Base-by-base conservation (phyloP, 306 rosid genomes). In the Lithocarpus polystachyus region DNA sequence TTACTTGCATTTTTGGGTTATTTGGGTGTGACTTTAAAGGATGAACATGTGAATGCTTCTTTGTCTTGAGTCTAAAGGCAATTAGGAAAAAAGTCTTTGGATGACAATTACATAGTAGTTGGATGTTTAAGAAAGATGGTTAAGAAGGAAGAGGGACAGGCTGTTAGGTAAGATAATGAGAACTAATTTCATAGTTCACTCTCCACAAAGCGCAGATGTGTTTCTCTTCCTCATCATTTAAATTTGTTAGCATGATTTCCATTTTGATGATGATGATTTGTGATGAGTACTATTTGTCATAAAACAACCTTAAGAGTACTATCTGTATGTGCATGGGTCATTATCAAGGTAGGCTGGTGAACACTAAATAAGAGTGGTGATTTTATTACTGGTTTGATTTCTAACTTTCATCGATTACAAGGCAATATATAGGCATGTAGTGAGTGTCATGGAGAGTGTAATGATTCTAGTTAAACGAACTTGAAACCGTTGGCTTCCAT, bases 31-130 rank as follows among this genome's bases (percentile, higher is more conserved):
- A 62, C 84, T 81, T 82, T 65, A 26, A 73, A 75, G 76, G 37
- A 75, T 61, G 71, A 72, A 71, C 68, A 76, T 78, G 74, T 74
- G 81, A 53, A 77, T 24, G 28, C 43, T 62, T 23, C 54, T 45
- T 82, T 68, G 45, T 73, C 85, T 82, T 57, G 2, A 45, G 24
- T 45, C 56, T 75, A 72, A 79, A 73, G 83, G 70, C 75, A 82
- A 69, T 74, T 45, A 77, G 52, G 78, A 78, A 60, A 60, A 68
- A 22, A 45, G 2, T 72, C 11, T 75, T 54, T 24, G 35, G 54
- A 54, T 70, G 62, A 52, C 45, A 28, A 56, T 65, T 14, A 65
- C 76, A 33, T 3, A 19, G 75, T 81, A 74, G 80, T 56, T 81
- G 85, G 75, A 77, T 20, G 72, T 35, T 69, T 56, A 56, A 35